Conservation (phyloP, 139 green algal genomes). For the Chlamydomonas sphaeroides region DNA sequence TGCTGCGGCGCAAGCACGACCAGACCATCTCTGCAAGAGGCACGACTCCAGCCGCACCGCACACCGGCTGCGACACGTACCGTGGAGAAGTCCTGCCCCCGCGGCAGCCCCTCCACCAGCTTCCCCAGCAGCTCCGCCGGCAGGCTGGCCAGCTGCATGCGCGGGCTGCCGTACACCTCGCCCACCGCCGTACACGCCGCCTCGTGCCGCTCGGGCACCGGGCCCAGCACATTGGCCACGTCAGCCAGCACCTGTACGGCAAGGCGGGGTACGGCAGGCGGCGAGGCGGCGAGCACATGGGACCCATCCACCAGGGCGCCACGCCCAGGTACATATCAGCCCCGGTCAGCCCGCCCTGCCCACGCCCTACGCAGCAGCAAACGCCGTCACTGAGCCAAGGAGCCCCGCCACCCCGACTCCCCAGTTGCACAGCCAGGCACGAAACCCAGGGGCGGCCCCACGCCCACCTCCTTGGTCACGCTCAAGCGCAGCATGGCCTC, state of each 20-base stretch:
- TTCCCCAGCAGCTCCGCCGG: slow-evolving; percentile 50
- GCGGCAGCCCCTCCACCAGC: slow-evolving; percentile 36
- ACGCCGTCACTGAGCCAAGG: too few species aligned
- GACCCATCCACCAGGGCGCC: too few species aligned
- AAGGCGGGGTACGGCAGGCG: too few species aligned
- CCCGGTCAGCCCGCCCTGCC: too few species aligned
- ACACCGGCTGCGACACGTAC: neutral
- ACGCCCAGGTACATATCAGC: too few species aligned
- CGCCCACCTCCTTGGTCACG: slow-evolving; percentile 54
- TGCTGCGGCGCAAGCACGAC: neutral
- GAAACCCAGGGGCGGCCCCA: too few species aligned
- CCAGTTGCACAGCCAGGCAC: too few species aligned
- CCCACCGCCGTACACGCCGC: slow-evolving; percentile 8
- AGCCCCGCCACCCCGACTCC: too few species aligned
- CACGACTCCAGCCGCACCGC: too few species aligned
- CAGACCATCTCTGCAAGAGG: neutral
- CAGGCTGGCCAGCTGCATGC: slow-evolving; percentile 64
- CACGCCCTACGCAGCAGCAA: too few species aligned
- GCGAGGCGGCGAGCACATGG: too few species aligned
- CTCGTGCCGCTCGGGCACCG: slow-evolving; percentile 39
- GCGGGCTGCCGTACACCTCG: slow-evolving; percentile 52
- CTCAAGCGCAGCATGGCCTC: slow-evolving; percentile 50
- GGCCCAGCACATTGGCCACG: slow-evolving; percentile 43
- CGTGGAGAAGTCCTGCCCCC: slow-evolving; percentile 9
- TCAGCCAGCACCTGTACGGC: slow-evolving; percentile 52